These are phyloP conservation scores for Colletotrichum endophyticum DNA, from an alignment of 2,329 filamentous ascomycete species.

Conservation along the genomic window DNA sequence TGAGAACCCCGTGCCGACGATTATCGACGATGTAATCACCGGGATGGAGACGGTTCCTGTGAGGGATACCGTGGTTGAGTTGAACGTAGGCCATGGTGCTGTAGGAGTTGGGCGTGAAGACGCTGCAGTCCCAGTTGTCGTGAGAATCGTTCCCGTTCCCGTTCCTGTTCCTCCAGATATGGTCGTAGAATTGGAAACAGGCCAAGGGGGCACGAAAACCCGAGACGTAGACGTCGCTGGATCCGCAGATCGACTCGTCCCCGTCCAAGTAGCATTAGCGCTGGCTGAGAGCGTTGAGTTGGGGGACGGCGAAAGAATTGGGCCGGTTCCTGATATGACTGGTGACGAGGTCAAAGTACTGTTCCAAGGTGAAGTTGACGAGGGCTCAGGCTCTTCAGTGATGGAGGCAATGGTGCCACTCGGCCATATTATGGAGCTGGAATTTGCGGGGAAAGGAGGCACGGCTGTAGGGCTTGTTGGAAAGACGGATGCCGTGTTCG, in stretches of 20 bases:
- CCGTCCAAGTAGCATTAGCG: not conserved
- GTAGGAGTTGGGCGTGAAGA: not conserved
- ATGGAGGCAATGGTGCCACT: not conserved
- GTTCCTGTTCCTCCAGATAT: not conserved
- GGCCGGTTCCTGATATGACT: not conserved
- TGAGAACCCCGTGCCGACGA: not conserved
- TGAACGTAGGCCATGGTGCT: not conserved
- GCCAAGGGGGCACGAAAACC: not conserved
- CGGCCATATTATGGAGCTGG: not conserved
- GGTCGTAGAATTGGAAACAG: not conserved
- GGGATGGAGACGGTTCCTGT: slow-evolving; percentile 3
- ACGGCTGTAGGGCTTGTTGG: not conserved
- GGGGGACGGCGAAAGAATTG: not conserved
- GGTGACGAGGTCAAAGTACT: not conserved
- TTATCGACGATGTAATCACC: not conserved
- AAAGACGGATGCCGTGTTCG: not conserved
- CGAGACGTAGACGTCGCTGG: not conserved
- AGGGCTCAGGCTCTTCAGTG: not conserved
- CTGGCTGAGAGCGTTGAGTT: not conserved
- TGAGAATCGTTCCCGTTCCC: not conserved
- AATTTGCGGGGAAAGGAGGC: not conserved
- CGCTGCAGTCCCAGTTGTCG: not conserved
- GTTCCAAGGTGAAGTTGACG: not conserved
- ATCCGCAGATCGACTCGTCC: not conserved
- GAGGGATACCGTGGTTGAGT: not conserved